Evolutionary conservation across 2,329 filamentous ascomycete genomes (phyloP).

Genomic region (Torrubiella hemipterigena): DNA sequence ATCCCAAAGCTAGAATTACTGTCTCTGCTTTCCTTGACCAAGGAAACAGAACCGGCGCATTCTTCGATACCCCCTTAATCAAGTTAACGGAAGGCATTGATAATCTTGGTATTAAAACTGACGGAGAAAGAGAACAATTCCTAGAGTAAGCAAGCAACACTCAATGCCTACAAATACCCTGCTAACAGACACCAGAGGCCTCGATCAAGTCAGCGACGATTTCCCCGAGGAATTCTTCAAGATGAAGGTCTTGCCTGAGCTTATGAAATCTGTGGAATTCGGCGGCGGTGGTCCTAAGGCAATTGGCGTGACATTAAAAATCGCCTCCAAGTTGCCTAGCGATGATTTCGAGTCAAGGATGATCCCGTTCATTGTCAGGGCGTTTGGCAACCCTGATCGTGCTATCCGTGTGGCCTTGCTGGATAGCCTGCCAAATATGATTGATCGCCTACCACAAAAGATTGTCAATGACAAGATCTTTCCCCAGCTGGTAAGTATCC

Average conservation of each 20-base stretch:
- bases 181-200: slow-evolving; percentile 41
- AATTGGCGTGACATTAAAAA: slow-evolving; percentile 79
- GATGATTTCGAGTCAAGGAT: slow-evolving; percentile 84
- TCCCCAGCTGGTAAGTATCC: slow-evolving; percentile 63
- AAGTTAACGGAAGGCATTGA: slow-evolving; percentile 88
- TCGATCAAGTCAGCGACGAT: slow-evolving; percentile 80
- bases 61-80: slow-evolving; percentile 89
- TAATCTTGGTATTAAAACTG: slow-evolving; percentile 77
- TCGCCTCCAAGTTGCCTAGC: slow-evolving; percentile 71
- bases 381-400: slow-evolving; percentile 85
- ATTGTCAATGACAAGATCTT: slow-evolving; percentile 95
- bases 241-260: slow-evolving; percentile 86
- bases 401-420: slow-evolving; percentile 84
- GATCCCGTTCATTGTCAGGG: slow-evolving; percentile 72
- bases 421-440: slow-evolving; percentile 82
- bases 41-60: slow-evolving; percentile 67
- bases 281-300: slow-evolving; percentile 91
- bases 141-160: slow-evolving; percentile 40
- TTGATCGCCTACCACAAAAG: slow-evolving; percentile 78
- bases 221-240: slow-evolving; percentile 98
- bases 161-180: slow-evolving; percentile 12
- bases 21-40: slow-evolving; percentile 83
- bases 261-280: slow-evolving; percentile 98
- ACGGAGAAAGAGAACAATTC: slow-evolving; percentile 74
- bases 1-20: slow-evolving; percentile 78